A percentile compares a stretch with the other conserved stretches of the same genome.
These are phyloP conservation scores for Tricholomella constricta DNA, from an alignment of 768 basidiomycete genomes.

Conservation along the genomic window DNA sequence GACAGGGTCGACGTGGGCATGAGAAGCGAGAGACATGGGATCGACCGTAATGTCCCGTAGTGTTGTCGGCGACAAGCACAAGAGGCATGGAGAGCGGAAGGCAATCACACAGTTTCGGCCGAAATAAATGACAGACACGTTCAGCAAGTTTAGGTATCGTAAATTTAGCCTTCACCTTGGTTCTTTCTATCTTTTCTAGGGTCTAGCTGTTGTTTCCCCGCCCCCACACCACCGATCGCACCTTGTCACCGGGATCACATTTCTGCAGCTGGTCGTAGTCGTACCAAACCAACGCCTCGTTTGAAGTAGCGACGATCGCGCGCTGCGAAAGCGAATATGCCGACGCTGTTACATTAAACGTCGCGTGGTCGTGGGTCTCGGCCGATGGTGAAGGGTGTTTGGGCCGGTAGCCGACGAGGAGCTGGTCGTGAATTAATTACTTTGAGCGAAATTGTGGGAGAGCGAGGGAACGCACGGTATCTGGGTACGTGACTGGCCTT, in stretches of 20 bases:
- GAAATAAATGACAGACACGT: background rate
- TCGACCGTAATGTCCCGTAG: too few species aligned
- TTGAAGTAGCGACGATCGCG: conserved; percentile 63
- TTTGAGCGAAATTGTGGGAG: conserved; percentile 26
- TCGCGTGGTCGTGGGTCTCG: conserved; percentile 32
- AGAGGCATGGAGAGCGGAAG: background rate
- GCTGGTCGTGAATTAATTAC: conserved; percentile 32
- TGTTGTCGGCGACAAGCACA: too few species aligned
- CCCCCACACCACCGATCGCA: conserved; percentile 35
- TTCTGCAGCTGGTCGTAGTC: conserved; percentile 71
- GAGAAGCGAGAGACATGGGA: background rate
- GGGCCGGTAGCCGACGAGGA: conserved; percentile 66
- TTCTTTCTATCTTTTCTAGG: background rate
- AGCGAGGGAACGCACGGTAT: conserved; percentile 52
- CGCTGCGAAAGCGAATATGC: conserved; percentile 69
- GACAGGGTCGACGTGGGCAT: background rate
- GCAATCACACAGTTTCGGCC: background rate
- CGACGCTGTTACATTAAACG: conserved; percentile 52
- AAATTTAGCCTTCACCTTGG: background rate
- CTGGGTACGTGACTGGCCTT: conserved; percentile 74
- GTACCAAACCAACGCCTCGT: conserved; percentile 74
- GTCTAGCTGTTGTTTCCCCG: conserved; percentile 12
- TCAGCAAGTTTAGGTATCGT: background rate
- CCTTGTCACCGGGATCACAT: conserved; percentile 58
- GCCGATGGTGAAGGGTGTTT: conserved; percentile 19